A percentile compares a stretch with the other conserved stretches of the same genome.
These are phyloP conservation scores for Tieghemiomyces parasiticus DNA, from an alignment of 192 early-diverging fungal genomes.

Conservation along the genomic window DNA sequence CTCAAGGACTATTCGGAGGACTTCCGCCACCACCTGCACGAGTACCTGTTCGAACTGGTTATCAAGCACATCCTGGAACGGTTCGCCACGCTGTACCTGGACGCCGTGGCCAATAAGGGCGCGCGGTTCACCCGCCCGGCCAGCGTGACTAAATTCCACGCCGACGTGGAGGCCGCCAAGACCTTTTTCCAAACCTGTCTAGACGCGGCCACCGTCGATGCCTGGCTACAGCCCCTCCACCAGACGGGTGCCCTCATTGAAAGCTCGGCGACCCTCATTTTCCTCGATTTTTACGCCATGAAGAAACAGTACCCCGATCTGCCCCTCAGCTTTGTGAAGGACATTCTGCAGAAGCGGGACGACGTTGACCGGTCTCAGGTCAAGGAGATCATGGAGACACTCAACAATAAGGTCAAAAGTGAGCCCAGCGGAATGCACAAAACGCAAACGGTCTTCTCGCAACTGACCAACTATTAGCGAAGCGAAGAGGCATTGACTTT, in stretches of 20 bases:
- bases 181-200: conserved; percentile 72
- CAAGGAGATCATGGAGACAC: conserved; percentile 77
- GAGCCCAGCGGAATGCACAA: conserved; percentile 17
- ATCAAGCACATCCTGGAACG: conserved; percentile 76
- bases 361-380: conserved; percentile 76
- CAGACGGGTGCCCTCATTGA: conserved; percentile 68
- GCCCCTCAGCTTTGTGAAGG: conserved; percentile 83
- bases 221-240: conserved; percentile 68
- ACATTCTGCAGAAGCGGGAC: conserved; percentile 72
- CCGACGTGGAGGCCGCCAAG: conserved; percentile 55
- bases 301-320: conserved; percentile 86
- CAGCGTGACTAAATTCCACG: conserved; percentile 49
- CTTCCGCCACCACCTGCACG: conserved; percentile 70
- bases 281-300: conserved; percentile 81
- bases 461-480: conserved; percentile 1
- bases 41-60: conserved; percentile 77
- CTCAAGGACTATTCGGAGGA: conserved; percentile 91
- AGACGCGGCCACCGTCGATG: conserved; percentile 47
- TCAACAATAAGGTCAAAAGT: conserved; percentile 42
- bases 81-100: conserved; percentile 71
- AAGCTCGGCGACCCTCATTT: conserved; percentile 66
- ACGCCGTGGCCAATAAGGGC: conserved; percentile 65
- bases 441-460: background rate
- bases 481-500: too few species aligned
- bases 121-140: conserved; percentile 55